phyloP scores from a whole-genome alignment of 805 yeast genomes.

The Sugiyamaella marilandica region DNA sequence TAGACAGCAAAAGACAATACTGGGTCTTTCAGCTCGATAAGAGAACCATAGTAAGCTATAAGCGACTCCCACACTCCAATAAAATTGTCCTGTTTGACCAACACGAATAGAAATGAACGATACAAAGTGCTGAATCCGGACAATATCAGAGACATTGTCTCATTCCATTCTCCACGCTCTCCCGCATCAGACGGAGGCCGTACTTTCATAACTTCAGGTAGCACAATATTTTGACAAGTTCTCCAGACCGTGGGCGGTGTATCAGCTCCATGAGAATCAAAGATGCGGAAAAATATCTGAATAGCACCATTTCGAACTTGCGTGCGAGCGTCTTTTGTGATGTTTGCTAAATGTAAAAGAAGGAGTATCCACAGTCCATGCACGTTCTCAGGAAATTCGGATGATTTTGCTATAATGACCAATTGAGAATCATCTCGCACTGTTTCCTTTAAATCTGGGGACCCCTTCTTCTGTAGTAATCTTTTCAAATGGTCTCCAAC shows the following conservation, averaged over 20 bases:
- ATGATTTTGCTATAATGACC: slow-evolving; percentile 25
- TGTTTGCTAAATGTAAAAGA: slow-evolving; percentile 53
- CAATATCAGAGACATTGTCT: slow-evolving; percentile 56
- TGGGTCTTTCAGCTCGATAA: slow-evolving; percentile 43
- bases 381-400: slow-evolving; percentile 15
- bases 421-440: slow-evolving; percentile 16
- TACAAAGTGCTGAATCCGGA: slow-evolving; percentile 64
- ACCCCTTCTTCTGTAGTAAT: slow-evolving; percentile 20
- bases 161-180: slow-evolving; percentile 42
- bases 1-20: slow-evolving; percentile 55
- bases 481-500: slow-evolving; percentile 69
- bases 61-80: slow-evolving; percentile 53
- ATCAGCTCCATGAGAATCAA: slow-evolving; percentile 61
- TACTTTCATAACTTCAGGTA: slow-evolving; percentile 38
- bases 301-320: slow-evolving; percentile 88
- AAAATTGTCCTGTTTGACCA: slow-evolving; percentile 30
- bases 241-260: slow-evolving; percentile 57
- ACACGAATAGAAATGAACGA: slow-evolving; percentile 42
- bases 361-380: slow-evolving; percentile 60
- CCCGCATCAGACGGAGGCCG: slow-evolving; percentile 21
- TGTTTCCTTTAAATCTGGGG: slow-evolving; percentile 19
- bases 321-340: slow-evolving; percentile 60
- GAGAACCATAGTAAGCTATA: slow-evolving; percentile 42
- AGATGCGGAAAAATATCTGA: slow-evolving; percentile 79
- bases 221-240: slow-evolving; percentile 57